Evolutionary conservation across 768 basidiomycete genomes (phyloP), one percentile per base, ranked within the genome.

Genomic region (Trichaptum fuscoviolaceum): DNA sequence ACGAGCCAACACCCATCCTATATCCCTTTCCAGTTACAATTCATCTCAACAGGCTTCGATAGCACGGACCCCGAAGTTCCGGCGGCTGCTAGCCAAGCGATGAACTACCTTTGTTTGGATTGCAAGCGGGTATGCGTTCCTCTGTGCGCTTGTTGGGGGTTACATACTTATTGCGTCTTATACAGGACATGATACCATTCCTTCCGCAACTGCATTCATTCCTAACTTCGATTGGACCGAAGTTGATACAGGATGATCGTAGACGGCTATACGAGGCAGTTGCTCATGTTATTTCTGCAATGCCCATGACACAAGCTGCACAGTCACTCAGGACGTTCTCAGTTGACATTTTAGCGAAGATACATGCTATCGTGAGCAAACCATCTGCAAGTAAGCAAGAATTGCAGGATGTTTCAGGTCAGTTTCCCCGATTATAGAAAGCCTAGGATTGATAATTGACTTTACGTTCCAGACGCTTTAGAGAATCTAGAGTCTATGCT

Each of bases 101-200:
- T 99, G 79, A 96, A 95, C 75, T 98, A 92, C 77, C 83, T 99
- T 68, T 99, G 96, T 76, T 91, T 97, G 74, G 97, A 99, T 76
- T 99, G 97, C 80, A 94, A 90, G 81, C 81, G 85, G 81, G 94
- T 93, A 72, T 69, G 80, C 69, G 5, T 34, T 57, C 66, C 27
- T 67, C 34, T 52, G 60, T 35, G 34, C 17, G 17, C 26, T 15
- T 65, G 18, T 30, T 25, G 25, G n/a, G 68, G n/a, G 12, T 58
- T 9, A 57, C 57, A 52, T n/a, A 69, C 26, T 68, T 10, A 65
- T 64, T 30, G 5, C 58, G 35, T 24, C 66, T 42, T 62, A 60
- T 65, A 24, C 74, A 95, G 89, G 96, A 98, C 76, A 83, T 99
- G 60, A 87, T 95, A 30, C 88, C 95, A 18, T 97, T 95, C 79